A percentile compares a stretch with the other conserved stretches of the same genome.
Conservation (phyloP, 768 basidiomycete species). For the Kwoniella bestiolae region DNA sequence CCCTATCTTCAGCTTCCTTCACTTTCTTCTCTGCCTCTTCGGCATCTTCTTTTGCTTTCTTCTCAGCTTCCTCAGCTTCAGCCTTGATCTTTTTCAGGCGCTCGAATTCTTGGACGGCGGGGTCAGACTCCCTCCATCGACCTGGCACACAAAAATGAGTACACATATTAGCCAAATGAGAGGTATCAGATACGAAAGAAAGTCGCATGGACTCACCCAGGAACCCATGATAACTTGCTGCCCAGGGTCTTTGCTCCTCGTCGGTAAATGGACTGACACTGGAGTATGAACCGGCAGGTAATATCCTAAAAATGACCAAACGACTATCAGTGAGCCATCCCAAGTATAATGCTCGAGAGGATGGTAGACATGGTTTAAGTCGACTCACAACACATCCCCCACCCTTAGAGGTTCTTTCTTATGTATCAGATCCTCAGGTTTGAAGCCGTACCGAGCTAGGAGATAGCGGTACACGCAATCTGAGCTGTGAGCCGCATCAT, state of each 20-base stretch:
- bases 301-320: slow-evolving; percentile 24
- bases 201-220: slow-evolving; percentile 18
- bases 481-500: no score
- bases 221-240: slow-evolving; percentile 45
- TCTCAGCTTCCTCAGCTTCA: slow-evolving; percentile 28
- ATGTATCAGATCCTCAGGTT: slow-evolving; percentile 39
- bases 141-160: slow-evolving; percentile 15
- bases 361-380: background rate
- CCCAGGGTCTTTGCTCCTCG: slow-evolving; percentile 45
- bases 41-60: slow-evolving; percentile 17
- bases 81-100: slow-evolving; percentile 39
- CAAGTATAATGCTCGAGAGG: no score
- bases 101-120: slow-evolving; percentile 38
- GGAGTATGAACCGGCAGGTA: slow-evolving; percentile 46
- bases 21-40: slow-evolving; percentile 11
- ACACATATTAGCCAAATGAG: background rate
- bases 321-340: background rate
- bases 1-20: slow-evolving; percentile 17
- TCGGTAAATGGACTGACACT: slow-evolving; percentile 39
- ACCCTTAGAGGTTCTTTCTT: slow-evolving; percentile 36
- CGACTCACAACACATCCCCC: slow-evolving; percentile 45
- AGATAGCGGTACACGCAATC: slow-evolving; percentile 48
- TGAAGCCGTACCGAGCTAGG: slow-evolving; percentile 46
- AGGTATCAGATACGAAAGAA: background rate
- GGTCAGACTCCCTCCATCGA: slow-evolving; percentile 44